phyloP scores from a whole-genome alignment of 2,329 filamentous ascomycete species.

The Metarhizium sp. region DNA sequence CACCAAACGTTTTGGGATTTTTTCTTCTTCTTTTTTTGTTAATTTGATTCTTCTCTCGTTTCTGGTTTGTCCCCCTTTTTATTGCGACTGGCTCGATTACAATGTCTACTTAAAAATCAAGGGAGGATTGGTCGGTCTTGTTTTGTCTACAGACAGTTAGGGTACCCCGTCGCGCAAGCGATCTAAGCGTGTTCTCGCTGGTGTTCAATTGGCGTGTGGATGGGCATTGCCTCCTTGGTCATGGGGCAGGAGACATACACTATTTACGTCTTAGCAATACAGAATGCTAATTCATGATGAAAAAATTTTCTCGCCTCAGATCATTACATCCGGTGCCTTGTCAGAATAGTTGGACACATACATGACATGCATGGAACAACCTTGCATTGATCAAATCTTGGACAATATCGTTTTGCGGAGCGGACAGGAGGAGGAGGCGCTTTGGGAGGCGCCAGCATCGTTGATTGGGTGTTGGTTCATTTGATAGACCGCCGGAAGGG shows the following conservation, averaged over 20 bases:
- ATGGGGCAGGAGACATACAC: not conserved
- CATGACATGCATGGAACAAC: not conserved
- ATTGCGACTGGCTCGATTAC: conserved; percentile 8
- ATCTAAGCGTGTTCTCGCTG: conserved; percentile 1
- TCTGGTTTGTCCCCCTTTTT: conserved; percentile 11
- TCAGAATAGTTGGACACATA: not conserved
- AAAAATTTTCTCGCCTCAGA: not conserved
- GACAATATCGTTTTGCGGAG: not conserved
- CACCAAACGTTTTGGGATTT: conserved; percentile 21
- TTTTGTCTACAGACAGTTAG: conserved; percentile 2
- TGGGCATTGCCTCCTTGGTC: conserved; percentile 1
- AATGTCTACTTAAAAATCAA: conserved; percentile 2
- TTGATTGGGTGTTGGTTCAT: not conserved
- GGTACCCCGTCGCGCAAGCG: conserved; percentile 5
- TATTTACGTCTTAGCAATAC: conserved; percentile 1
- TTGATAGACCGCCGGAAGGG: not conserved
- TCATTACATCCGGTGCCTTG: not conserved
- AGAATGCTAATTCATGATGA: conserved; percentile 4
- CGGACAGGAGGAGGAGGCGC: not conserved
- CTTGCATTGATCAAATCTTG: not conserved
- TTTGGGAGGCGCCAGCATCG: not conserved
- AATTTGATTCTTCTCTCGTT: conserved; percentile 3
- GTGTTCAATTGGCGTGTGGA: conserved; percentile 3
- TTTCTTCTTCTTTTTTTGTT: conserved; percentile 8
- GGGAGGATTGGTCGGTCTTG: not conserved